Percentiles rank a stretch among this genome's conserved stretches.
Conservation (phyloP, 768 basidiomycete genomes). For the Phanerochaete sordida region DNA sequence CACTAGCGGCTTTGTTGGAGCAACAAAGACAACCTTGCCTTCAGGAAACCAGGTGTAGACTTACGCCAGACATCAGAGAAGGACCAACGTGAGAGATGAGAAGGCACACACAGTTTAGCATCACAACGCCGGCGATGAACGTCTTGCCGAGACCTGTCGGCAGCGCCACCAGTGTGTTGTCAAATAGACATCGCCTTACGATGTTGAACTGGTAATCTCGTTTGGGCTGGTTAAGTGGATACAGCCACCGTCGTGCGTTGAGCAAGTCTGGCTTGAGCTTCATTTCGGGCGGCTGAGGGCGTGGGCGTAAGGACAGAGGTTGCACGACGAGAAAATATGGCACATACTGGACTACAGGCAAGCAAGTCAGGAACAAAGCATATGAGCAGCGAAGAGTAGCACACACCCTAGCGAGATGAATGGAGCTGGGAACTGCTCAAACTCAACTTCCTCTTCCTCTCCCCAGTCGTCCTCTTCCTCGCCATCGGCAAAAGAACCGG, state of each 20-base stretch:
- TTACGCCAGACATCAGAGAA: slow-evolving; percentile 1
- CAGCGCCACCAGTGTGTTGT: slow-evolving; percentile 90
- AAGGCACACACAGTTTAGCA: slow-evolving; percentile 77
- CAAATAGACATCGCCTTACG: slow-evolving; percentile 76
- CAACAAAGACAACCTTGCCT: slow-evolving; percentile 91
- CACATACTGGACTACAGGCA: slow-evolving; percentile 3
- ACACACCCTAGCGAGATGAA: slow-evolving; percentile 30
- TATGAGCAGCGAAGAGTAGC: neutral
- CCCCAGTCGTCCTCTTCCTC: slow-evolving; percentile 49
- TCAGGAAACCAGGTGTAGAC: slow-evolving; percentile 92
- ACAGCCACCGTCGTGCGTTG: slow-evolving; percentile 84
- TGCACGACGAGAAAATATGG: neutral
- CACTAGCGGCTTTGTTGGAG: slow-evolving; percentile 94
- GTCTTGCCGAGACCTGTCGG: slow-evolving; percentile 98
- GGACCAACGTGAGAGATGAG: neutral
- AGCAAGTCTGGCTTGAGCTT: slow-evolving; percentile 75
- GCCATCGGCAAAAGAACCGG: slow-evolving; percentile 38
- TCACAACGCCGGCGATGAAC: slow-evolving; percentile 94
- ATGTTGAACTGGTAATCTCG: slow-evolving; percentile 97
- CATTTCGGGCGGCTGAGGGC: slow-evolving; percentile 64
- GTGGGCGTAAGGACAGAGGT: neutral
- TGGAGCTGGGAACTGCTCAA: slow-evolving; percentile 85
- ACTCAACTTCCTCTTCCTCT: slow-evolving; percentile 62
- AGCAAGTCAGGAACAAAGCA: neutral
- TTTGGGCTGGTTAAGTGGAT: slow-evolving; percentile 82